Evolutionary conservation across 805 yeast species (phyloP), one percentile per base, ranked within the genome.

Genomic region (Candida odintsovae): DNA sequence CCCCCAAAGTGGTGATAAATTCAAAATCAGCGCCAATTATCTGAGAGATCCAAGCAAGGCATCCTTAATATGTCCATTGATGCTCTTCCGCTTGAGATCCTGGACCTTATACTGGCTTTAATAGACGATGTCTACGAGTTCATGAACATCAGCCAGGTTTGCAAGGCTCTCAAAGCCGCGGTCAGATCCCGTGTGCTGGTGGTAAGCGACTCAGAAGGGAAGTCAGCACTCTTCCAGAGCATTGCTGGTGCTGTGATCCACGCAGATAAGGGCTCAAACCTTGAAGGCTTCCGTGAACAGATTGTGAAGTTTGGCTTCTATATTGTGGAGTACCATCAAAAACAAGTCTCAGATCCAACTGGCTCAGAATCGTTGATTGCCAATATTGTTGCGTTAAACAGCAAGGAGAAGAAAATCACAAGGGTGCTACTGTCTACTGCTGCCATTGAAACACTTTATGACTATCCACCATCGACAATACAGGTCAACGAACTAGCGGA

Each of bases 41-140:
- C 35, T 3, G 13, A 25, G 13, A 7, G 3, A 25, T 25, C 28
- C 28, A 25, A 25, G 3, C 8, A 6, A 10, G 8, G 11, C 28
- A 25, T 15, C 10, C 19, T 15, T 4, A 33, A 18, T n/a, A 45
- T 45, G 48, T 28, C 38, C 7, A 4, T 45, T 9, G 41, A 37
- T 19, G 55, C 43, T 16, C 52, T 58, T 6, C 62, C 62, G 23
- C 44, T 40, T 18, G 62, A 56, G 46, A 18, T 54, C 0, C 47
- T 58, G 5, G n/a, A 44, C 3, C 40, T 48, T 44, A 43, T 58
- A 12, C 25, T 56, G 10, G 26, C 28, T 8, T 41, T 46, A 1
- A 10, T 56, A 6, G 55, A 50, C 22, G 61, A 58, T 40, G 48
- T 54, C 7, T 54, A 49, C 38, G 50, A 44, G 19, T 51, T 47